phyloP scores from a whole-genome alignment of 805 yeast genomes.

The Priceomyces carsonii region DNA sequence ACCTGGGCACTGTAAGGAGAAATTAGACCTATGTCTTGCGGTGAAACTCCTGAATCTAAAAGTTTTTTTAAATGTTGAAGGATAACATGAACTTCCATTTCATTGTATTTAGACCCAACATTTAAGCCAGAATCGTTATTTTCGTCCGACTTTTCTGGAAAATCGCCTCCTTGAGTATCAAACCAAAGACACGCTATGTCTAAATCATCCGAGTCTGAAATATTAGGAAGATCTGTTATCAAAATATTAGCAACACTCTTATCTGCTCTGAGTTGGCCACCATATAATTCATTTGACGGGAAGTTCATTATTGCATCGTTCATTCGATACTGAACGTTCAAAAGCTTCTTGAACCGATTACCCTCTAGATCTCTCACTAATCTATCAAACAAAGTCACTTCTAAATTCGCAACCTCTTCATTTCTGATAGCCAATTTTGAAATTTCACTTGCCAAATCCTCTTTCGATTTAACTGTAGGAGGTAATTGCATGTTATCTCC shows the following conservation, averaged over 20 bases:
- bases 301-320: slow-evolving; percentile 74
- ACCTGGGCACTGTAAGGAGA: slow-evolving; percentile 94
- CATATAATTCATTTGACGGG: slow-evolving; percentile 68
- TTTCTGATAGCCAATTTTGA: slow-evolving; percentile 27
- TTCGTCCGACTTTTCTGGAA: slow-evolving; percentile 51
- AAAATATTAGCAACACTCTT: slow-evolving; percentile 52
- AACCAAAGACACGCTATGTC: slow-evolving; percentile 68
- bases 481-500: slow-evolving; percentile 94
- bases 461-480: slow-evolving; percentile 73
- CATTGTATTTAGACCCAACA: slow-evolving; percentile 67
- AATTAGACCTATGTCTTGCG: slow-evolving; percentile 73
- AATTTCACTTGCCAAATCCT: slow-evolving; percentile 16
- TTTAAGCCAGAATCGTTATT: slow-evolving; percentile 28
- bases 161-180: slow-evolving; percentile 92
- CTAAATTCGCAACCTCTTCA: slow-evolving; percentile 47
- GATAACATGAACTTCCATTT: slow-evolving; percentile 70
- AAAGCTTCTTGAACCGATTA: slow-evolving; percentile 51
- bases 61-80: slow-evolving; percentile 55
- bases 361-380: slow-evolving; percentile 48
- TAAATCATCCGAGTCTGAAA: slow-evolving; percentile 56
- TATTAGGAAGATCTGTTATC: slow-evolving; percentile 52
- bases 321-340: slow-evolving; percentile 88
- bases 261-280: slow-evolving; percentile 61
- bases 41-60: slow-evolving; percentile 50
- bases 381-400: slow-evolving; percentile 79